Conservation (phyloP, 495 filamentous ascomycete genomes). For the Neurospora cerealis region DNA sequence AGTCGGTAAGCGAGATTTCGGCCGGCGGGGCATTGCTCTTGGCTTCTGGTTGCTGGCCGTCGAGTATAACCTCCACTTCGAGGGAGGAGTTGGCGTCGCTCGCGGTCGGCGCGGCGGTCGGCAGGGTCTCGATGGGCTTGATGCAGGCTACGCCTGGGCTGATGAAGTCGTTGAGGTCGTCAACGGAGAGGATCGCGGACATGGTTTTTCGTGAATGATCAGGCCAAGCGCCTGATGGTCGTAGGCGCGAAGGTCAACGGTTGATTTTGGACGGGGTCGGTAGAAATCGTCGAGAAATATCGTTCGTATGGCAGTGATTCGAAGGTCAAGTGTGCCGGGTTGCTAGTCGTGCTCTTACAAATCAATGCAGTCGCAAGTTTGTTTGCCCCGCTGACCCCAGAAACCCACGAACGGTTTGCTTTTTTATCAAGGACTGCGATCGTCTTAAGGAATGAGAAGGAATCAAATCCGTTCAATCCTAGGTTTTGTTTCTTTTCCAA, state of each 20-base stretch:
- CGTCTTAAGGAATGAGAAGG: neutral
- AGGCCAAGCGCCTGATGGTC: neutral
- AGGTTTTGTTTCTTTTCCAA: constrained; percentile 7
- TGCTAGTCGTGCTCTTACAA: neutral
- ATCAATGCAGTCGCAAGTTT: neutral
- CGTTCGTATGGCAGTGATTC: neutral
- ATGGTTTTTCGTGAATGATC: constrained; percentile 36
- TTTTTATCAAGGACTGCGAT: neutral
- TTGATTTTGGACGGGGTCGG: neutral
- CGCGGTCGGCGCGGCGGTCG: constrained; percentile 21
- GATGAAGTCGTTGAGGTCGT: constrained; percentile 98
- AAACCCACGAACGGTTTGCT: neutral
- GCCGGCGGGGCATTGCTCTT: constrained; percentile 38
- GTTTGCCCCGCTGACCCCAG: neutral
- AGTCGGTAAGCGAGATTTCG: constrained; percentile 93
- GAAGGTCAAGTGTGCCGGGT: neutral
- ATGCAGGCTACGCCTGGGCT: constrained; percentile 95
- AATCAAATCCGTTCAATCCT: neutral
- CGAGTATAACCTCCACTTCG: constrained; percentile 83
- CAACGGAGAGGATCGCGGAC: constrained; percentile 92
- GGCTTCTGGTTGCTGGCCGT: constrained; percentile 60
- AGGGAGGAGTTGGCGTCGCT: constrained; percentile 8
- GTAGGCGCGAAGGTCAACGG: neutral
- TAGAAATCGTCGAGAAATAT: neutral
- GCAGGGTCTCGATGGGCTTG: constrained; percentile 90